phyloP scores from a whole-genome alignment of 2,329 filamentous ascomycete species.

The Dendrostoma leiphaemia region DNA sequence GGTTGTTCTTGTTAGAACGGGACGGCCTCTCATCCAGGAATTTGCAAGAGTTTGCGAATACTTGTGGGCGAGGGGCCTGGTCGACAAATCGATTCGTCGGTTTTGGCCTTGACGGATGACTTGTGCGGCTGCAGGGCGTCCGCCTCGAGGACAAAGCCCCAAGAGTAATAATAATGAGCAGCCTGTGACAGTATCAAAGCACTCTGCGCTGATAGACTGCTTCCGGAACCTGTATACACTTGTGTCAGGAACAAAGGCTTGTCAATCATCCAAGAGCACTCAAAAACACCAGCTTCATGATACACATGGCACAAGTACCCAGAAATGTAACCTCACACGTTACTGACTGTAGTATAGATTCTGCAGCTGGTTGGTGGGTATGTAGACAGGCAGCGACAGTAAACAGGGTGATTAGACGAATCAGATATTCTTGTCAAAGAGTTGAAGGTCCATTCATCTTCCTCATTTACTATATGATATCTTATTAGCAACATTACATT shows the following conservation, averaged over 20 bases:
- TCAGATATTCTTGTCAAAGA: too few species aligned
- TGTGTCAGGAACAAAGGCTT: neutral
- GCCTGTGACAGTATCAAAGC: neutral
- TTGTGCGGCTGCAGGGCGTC: neutral
- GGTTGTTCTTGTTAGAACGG: neutral
- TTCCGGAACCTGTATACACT: neutral
- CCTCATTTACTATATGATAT: too few species aligned
- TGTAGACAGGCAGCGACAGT: too few species aligned
- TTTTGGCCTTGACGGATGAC: neutral
- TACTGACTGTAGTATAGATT: too few species aligned
- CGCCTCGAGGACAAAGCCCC: neutral
- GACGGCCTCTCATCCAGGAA: too few species aligned
- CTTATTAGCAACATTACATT: too few species aligned
- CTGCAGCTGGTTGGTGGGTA: too few species aligned
- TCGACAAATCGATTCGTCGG: neutral
- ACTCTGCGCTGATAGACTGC: neutral
- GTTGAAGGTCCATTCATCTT: too few species aligned
- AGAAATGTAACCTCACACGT: neutral
- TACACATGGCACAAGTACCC: neutral
- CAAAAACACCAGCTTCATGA: too few species aligned
- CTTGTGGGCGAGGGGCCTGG: too few species aligned
- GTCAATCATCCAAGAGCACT: neutral
- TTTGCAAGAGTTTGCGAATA: too few species aligned
- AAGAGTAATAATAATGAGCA: neutral
- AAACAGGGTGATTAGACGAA: too few species aligned